Base-by-base conservation (phyloP, 2,329 filamentous ascomycete genomes). In the Ceratocystis huliohia region DNA sequence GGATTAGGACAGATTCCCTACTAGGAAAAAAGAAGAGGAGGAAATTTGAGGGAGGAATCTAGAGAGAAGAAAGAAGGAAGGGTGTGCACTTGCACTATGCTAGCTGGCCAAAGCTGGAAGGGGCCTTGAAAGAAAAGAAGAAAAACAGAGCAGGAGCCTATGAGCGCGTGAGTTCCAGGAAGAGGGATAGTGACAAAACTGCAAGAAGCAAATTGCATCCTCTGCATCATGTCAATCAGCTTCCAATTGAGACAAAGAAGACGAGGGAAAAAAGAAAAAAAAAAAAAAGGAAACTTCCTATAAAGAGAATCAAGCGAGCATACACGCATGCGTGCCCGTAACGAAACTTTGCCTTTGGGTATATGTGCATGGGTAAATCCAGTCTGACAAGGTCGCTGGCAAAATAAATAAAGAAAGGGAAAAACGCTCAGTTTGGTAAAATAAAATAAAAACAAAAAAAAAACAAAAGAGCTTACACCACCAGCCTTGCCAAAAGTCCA, bases 91-190 rank as follows among this genome's bases (percentile, higher is more conserved):
- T 37, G 37, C 56, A 37, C 56, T 37, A 59, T 59, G 56, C 56
- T 59, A 37, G 48, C 50, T 56, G 48, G 50, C 63, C 63, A 28
- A 65, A 28, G 63, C 63, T 65, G 28, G 46, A 56, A 65, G 46
- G 63, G 30, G 37, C 46, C 63, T 59, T 48, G 20, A 28, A 63
- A 63, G 22, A 63, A 25, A 15, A 48, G 45, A 28, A 62, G 37
- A 20, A n/a, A n/a, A 61, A 37, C 28, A 61, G n/a, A 15, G 10
- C 17, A 37, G 17, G 33, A 61, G 25, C n/a, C 20, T 44, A 44
- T 33, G 41, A 62, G 37, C 33, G 10, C 44, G 59, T 17, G 59
- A 45, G 53, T 41, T 15, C 53, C 5, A 3, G 53, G 7, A 15
- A 37, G 56, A 15, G 25, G 30, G 17, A 25, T 1, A 45, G 25